Base-by-base conservation (phyloP, 2,329 filamentous ascomycete genomes). In the Pezicula radicicola region DNA sequence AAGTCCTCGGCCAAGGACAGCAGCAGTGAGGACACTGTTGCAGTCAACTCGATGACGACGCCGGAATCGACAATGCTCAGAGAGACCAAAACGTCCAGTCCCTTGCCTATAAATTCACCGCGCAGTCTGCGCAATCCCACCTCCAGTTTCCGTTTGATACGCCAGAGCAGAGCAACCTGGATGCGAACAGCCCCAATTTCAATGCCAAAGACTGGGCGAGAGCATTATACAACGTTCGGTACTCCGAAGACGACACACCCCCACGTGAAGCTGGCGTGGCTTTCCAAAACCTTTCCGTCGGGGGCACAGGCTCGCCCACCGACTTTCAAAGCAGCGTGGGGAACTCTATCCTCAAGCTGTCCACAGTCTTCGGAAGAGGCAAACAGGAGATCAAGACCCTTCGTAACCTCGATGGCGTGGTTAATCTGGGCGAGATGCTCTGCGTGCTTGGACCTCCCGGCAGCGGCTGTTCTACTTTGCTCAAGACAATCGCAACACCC, bases 321-420 rank as follows among this genome's bases (percentile, higher is more conserved):
- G 86, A 89, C 65, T 90, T 85, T 67, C 87, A 90, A 64, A 85
- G 69, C 76, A 85, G 77, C 56, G 81, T 87, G 27, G 72, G 70
- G 56, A 87, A 87, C 58, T 71, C 85, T 51, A 82, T 79, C 72
- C 67, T 87, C 2, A 77, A 80, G 44, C 60, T 68, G 0, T 68
- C 68, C 1, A 71, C 72, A 10, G 47, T 75, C n/a, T 63, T 70
- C 2, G 74, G 76, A 49, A 70, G 77, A 57, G 76, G 75, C 39
- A 72, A 76, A 59, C 77, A 72, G 42, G 80, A 81, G 58, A 67
- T 68, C 28, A 62, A 83, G 30, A 89, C 89, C 55, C 69, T 89
- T n/a, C 74, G 76, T 28, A 70, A 77, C 50, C 87, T 89, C 54
- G 79, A 88, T 58, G 87, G 86, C 4, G 57, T 88, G 3, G 66